Conservation (phyloP, 805 yeast genomes). For the Candida hungchunana region DNA sequence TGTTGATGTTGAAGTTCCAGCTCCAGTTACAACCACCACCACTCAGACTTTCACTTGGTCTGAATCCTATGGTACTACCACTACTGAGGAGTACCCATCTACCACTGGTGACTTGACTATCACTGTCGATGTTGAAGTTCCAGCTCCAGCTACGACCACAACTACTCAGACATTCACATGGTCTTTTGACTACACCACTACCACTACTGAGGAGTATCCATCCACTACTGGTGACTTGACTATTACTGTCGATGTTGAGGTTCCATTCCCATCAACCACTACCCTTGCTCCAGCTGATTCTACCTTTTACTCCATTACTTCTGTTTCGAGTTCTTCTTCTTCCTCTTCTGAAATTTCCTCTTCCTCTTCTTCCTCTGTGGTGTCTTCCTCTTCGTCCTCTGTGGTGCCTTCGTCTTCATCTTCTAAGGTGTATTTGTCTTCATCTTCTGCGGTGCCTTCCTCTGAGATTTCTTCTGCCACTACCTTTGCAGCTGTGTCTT, state of each 20-base stretch:
- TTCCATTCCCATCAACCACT: constrained; percentile 6
- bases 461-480: neutral
- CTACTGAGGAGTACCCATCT: constrained; percentile 8
- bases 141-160: constrained; percentile 1
- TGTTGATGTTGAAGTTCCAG: constrained; percentile 5
- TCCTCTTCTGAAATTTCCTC: too few relatives aligned
- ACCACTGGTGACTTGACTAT: constrained; percentile 11
- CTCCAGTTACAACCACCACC: constrained; percentile 2
- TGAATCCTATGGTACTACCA: constrained; percentile 6
- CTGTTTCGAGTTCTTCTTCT: too few relatives aligned
- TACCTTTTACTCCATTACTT: too few relatives aligned
- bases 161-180: neutral
- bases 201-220: constrained; percentile 6
- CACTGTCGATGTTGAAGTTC: constrained; percentile 13
- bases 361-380: too few relatives aligned
- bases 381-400: too few relatives aligned
- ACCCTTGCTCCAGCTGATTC: neutral
- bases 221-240: constrained; percentile 11
- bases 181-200: neutral
- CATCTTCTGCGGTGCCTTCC: too few relatives aligned
- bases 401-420: too few relatives aligned
- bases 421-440: too few relatives aligned
- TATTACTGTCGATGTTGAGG: constrained; percentile 10
- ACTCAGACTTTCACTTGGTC: constrained; percentile 7
- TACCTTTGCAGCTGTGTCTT: constrained; percentile 4